Evolutionary conservation across 2,329 filamentous ascomycete species (phyloP).

Genomic region (Chrysoporthe austroafricana): DNA sequence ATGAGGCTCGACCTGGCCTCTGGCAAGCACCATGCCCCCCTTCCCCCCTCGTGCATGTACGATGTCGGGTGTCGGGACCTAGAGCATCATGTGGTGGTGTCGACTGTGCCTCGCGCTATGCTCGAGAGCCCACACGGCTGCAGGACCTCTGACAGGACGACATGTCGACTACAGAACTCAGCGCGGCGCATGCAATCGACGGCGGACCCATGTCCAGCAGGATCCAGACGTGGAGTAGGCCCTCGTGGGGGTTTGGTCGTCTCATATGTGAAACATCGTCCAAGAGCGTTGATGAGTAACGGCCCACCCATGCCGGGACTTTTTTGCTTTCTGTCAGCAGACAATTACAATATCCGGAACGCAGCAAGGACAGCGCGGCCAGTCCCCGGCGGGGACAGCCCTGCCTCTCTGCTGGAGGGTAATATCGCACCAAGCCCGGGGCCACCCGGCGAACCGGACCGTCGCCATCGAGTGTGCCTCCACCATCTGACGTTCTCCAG

Average conservation of each 20-base stretch:
- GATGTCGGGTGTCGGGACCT: neutral
- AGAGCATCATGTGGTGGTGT: constrained; percentile 4
- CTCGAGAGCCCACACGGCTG: neutral
- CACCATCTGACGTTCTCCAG: too few relatives aligned
- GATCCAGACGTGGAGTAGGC: neutral
- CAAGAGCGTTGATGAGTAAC: too few relatives aligned
- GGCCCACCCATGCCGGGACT: too few relatives aligned
- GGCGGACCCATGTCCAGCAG: neutral
- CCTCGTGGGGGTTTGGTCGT: too few relatives aligned
- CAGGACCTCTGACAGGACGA: constrained; percentile 4
- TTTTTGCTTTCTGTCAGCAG: too few relatives aligned
- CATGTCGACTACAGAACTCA: neutral
- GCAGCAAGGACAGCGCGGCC: too few relatives aligned
- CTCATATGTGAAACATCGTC: too few relatives aligned
- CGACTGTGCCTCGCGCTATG: neutral
- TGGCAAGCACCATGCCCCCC: neutral
- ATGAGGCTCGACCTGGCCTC: constrained; percentile 11
- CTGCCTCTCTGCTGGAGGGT: neutral
- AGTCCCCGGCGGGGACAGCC: too few relatives aligned
- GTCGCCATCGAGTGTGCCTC: neutral
- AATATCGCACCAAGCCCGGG: neutral
- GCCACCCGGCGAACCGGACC: constrained; percentile 5
- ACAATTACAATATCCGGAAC: too few relatives aligned
- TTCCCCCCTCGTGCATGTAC: neutral
- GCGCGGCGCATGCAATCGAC: neutral